Evolutionary conservation across 2,329 filamentous ascomycete genomes (phyloP), one percentile per base, ranked within the genome.

Genomic region (Aspergillus japonicus): DNA sequence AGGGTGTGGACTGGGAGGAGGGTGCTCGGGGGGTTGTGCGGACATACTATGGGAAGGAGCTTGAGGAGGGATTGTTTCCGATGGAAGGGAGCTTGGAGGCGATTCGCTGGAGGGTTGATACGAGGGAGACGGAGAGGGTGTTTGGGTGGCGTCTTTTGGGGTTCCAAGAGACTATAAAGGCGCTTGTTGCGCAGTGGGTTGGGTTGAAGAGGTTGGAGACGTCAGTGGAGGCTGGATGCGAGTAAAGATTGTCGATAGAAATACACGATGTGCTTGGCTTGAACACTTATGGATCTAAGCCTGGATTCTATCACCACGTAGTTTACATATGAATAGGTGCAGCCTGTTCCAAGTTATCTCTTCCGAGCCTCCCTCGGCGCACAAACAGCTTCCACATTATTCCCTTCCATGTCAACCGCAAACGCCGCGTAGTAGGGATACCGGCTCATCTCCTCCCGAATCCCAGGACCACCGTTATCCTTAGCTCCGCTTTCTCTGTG

Each of bases 361-460:
- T 26, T 26, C 24, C 24, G 5, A 7, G 24, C 24, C 21, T 49
- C 23, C 47, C 26, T 49, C 7, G 19, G 47, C 3, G 26, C 55
- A 57, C 35, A 51, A 23, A 57, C 55, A 33, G 55, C 55, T 29
- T 57, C 48, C 10, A 57, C 35, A 47, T 48, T 52, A 23, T 57
- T 57, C 24, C 49, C 55, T 12, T 57, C 48, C 21, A 52, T 4
- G 23, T 57, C 55, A 24, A 51, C 5, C 6, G 47, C 39, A 57
- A 57, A 57, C 4, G 48, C 49, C 21, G 55, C 23, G 23, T 57
- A 57, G 23, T 57, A 57, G 4, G 55, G 55, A 7, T 57, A 23
- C 33, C 55, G 54, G 14, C 54, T 57, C 54, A 57, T 57, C 21
- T 57, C 54, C 47, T 50, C 48, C 21, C 49, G 14, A 21, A 57